These are phyloP conservation scores for Saccharomycopsis malanga DNA, from an alignment of 805 yeast genomes.

Conservation along the genomic window DNA sequence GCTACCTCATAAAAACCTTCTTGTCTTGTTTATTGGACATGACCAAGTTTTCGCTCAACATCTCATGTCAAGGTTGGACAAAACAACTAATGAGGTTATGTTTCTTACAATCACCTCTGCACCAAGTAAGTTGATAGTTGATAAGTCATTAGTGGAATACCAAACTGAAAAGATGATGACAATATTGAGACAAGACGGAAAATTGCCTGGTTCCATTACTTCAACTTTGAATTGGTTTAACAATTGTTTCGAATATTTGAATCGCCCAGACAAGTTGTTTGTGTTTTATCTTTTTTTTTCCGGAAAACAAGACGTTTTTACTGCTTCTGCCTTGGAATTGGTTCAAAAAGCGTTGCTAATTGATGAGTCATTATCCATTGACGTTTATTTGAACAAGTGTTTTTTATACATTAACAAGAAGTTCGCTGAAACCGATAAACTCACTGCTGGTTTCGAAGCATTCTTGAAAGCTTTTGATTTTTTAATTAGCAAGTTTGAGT, in stretches of 20 bases:
- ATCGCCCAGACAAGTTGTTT: background rate
- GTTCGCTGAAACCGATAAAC: conserved; percentile 43
- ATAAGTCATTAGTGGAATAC: too few relatives aligned
- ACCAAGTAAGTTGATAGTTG: too few relatives aligned
- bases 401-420: conserved; percentile 55
- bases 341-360: background rate
- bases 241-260: conserved; percentile 1
- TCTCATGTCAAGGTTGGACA: too few relatives aligned
- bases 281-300: background rate
- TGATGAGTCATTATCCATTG: background rate
- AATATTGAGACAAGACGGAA: too few relatives aligned
- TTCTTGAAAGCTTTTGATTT: conserved; percentile 25
- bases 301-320: conserved; percentile 10
- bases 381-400: conserved; percentile 37
- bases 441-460: conserved; percentile 20
- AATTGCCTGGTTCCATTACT: too few relatives aligned
- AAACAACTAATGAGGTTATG: too few relatives aligned
- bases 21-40: too few relatives aligned
- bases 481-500: conserved; percentile 27
- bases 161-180: too few relatives aligned
- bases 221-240: conserved; percentile 2
- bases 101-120: too few relatives aligned
- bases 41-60: too few relatives aligned
- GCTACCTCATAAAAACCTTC: too few relatives aligned
- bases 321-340: conserved; percentile 1